phyloP scores from a whole-genome alignment of 1,284 basidiomycete genomes.

The Apiotrichum laibachii region DNA sequence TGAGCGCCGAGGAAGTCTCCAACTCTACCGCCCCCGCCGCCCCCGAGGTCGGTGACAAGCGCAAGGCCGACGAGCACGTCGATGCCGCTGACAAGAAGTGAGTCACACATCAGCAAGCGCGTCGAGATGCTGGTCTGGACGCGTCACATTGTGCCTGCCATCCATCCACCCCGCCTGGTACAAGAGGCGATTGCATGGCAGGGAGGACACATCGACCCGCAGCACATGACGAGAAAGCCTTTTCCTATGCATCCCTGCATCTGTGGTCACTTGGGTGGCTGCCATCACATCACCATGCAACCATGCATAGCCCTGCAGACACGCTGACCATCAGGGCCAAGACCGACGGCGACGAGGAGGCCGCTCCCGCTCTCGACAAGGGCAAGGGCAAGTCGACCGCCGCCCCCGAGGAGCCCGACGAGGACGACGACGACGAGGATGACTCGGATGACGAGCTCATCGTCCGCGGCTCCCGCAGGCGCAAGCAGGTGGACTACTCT shows the following conservation, averaged over 20 bases:
- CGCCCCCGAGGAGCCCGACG: constrained; percentile 22
- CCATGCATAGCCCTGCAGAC: not conserved
- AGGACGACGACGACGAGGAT: constrained; percentile 30
- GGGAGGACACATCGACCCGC: not conserved
- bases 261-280: too few relatives aligned
- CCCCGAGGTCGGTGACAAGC: constrained; percentile 28
- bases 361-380: constrained; percentile 19
- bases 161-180: too few relatives aligned
- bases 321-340: constrained; percentile 25
- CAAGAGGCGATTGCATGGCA: not conserved
- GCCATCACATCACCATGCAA: not conserved
- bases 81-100: constrained; percentile 36
- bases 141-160: not conserved
- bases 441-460: constrained; percentile 31
- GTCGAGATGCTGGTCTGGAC: not conserved
- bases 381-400: constrained; percentile 40
- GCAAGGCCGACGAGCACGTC: constrained; percentile 31
- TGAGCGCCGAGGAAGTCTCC: constrained; percentile 21
- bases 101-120: constrained; percentile 1
- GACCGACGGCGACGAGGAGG: constrained; percentile 23
- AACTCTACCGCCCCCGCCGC: constrained; percentile 8
- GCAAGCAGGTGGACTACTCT: constrained; percentile 36
- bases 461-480: constrained; percentile 30
- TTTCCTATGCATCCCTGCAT: too few relatives aligned
- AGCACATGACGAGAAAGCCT: too few relatives aligned